phyloP scores from a whole-genome alignment of 495 filamentous ascomycete genomes.

The Annulohypoxylon nitens region DNA sequence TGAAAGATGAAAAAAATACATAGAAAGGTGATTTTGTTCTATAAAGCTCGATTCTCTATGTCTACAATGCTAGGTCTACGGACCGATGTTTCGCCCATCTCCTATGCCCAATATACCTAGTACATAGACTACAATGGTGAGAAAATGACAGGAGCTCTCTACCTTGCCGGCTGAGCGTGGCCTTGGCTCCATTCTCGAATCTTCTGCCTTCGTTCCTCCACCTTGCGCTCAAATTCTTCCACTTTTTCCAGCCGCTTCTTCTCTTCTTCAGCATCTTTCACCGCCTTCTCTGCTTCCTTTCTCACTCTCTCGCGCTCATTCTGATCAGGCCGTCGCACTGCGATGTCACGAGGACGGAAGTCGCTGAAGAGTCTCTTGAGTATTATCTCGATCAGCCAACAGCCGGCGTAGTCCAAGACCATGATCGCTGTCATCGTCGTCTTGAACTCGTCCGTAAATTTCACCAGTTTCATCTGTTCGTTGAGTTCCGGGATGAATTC shows the following conservation, averaged over 20 bases:
- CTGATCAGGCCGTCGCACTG: constrained; percentile 86
- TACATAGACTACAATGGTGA: neutral
- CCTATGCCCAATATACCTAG: neutral
- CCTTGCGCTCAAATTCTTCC: constrained; percentile 63
- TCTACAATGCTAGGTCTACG: constrained; percentile 39
- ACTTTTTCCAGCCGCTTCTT: constrained; percentile 63
- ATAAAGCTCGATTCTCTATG: constrained; percentile 19
- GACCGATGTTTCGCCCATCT: neutral
- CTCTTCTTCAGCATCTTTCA: constrained; percentile 67
- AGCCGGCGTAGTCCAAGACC: constrained; percentile 88
- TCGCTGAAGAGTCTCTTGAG: constrained; percentile 92
- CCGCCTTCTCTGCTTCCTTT: constrained; percentile 70
- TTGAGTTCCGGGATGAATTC: constrained; percentile 97
- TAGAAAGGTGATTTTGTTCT: constrained; percentile 11
- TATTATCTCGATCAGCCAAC: constrained; percentile 88
- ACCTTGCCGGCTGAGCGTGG: constrained; percentile 16
- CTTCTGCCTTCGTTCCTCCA: constrained; percentile 55
- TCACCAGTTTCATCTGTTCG: constrained; percentile 89
- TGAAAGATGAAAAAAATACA: neutral
- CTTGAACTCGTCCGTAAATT: constrained; percentile 94
- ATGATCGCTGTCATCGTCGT: constrained; percentile 84
- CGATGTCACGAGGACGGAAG: constrained; percentile 94
- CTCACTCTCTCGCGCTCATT: constrained; percentile 78
- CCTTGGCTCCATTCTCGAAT: constrained; percentile 44
- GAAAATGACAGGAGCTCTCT: neutral